A percentile compares a stretch with the other conserved stretches of the same genome.
phyloP scores from a whole-genome alignment of 2,329 filamentous ascomycete species.

The Talaromyces albobiverticillius region DNA sequence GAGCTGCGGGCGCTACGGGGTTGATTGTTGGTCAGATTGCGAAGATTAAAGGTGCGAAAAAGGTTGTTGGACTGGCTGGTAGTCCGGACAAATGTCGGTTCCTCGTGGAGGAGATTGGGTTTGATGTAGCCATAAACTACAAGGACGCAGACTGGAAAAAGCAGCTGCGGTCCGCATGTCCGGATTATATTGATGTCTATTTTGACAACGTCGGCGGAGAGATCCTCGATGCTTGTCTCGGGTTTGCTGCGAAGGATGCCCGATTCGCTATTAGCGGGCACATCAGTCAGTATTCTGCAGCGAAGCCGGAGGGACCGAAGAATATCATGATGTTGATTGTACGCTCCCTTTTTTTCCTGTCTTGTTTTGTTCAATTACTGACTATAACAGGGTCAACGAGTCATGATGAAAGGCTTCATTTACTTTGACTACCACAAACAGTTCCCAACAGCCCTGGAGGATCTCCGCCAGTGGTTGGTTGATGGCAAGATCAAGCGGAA shows the following conservation, averaged over 20 bases:
- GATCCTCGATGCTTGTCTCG: conserved; percentile 64
- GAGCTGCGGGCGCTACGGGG: conserved; percentile 75
- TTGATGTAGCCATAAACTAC: conserved; percentile 68
- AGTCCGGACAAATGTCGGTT: conserved; percentile 66
- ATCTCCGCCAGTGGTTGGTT: conserved; percentile 65
- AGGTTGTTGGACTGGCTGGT: conserved; percentile 65
- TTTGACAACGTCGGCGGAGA: conserved; percentile 74
- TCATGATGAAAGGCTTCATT: conserved; percentile 68
- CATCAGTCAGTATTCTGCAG: conserved; percentile 67
- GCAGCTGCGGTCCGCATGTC: conserved; percentile 60
- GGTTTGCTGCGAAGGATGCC: conserved; percentile 59
- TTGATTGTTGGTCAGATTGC: conserved; percentile 75
- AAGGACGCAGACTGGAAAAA: conserved; percentile 61
- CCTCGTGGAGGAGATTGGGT: conserved; percentile 62
- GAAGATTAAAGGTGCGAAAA: conserved; percentile 64
- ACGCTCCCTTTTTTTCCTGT: conserved; percentile 18
- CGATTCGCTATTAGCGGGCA: conserved; percentile 70
- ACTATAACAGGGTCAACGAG: conserved; percentile 29
- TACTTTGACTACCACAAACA: conserved; percentile 64
- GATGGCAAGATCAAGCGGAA: conserved; percentile 71
- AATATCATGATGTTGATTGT: conserved; percentile 43
- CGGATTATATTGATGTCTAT: conserved; percentile 64
- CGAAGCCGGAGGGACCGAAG: conserved; percentile 55
- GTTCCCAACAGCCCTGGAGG: conserved; percentile 56
- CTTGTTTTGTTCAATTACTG: neutral